Evolutionary conservation across 768 basidiomycete genomes (phyloP).

Genomic region (Exsudoporus frostii): DNA sequence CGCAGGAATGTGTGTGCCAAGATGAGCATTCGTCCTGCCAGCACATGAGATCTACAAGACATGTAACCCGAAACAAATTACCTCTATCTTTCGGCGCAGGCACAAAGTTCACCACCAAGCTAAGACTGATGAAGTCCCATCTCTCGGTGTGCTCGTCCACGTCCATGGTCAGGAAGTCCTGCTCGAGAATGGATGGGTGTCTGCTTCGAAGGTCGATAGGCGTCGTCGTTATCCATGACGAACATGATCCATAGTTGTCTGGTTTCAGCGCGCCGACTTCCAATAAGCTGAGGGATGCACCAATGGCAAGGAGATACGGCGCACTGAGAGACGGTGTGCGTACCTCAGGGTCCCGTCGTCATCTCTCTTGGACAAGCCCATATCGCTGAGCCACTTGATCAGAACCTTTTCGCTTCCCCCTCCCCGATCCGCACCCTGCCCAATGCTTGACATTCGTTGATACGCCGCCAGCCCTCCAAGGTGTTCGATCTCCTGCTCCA

Average conservation of each 20-base stretch:
- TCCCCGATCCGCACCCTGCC: slow-evolving; percentile 78
- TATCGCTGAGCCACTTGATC: slow-evolving; percentile 68
- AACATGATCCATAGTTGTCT: slow-evolving; percentile 69
- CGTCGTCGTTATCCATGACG: slow-evolving; percentile 66
- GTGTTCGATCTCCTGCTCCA: slow-evolving; percentile 58
- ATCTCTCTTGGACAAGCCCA: slow-evolving; percentile 33
- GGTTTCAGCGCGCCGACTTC: slow-evolving; percentile 88
- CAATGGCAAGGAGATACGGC: neutral
- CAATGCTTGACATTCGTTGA: slow-evolving; percentile 78
- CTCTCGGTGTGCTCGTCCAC: slow-evolving; percentile 42
- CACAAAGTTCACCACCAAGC: slow-evolving; percentile 88
- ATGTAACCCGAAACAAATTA: slow-evolving; percentile 21
- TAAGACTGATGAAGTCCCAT: slow-evolving; percentile 84
- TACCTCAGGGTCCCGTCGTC: slow-evolving; percentile 34
- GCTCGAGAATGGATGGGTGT: slow-evolving; percentile 78
- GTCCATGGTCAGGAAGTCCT: slow-evolving; percentile 77
- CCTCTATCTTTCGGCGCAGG: slow-evolving; percentile 74
- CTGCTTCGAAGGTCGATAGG: slow-evolving; percentile 85
- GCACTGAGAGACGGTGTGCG: slow-evolving; percentile 4
- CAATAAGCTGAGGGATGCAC: slow-evolving; percentile 51
- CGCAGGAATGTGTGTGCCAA: slow-evolving; percentile 56
- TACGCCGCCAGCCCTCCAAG: slow-evolving; percentile 81
- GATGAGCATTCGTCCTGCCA: slow-evolving; percentile 66
- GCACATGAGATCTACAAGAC: neutral
- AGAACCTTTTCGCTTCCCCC: slow-evolving; percentile 86